Base-by-base conservation (phyloP, 805 yeast species). In the Starmerella vitae region DNA sequence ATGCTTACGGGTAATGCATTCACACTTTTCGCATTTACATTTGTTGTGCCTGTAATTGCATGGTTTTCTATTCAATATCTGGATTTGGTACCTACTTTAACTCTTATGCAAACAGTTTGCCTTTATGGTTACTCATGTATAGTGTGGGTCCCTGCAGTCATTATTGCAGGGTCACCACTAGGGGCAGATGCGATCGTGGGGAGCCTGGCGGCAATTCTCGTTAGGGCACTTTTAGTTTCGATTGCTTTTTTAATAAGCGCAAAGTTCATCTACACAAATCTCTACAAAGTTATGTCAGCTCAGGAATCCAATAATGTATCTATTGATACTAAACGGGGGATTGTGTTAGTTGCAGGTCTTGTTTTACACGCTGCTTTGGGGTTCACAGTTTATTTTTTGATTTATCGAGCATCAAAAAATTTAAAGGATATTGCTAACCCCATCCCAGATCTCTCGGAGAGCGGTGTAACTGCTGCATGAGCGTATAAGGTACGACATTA, bases 41-140 rank as follows among this genome's bases (percentile, higher is more conserved):
- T 80, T 24, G 41, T 72, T 3, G 70, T 75, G 3, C 95, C 96
- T 2, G 38, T 66, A 4, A 55, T 62, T 2, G 62, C 76, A 27
- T 78, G 74, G 61, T 47, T 72, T 3, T 42, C 64, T 3, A 60
- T 78, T 9, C 63, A 69, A 36, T 80, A 71, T 42, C 64, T 72
- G 52, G 74, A 77, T 48, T 64, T 79, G 7, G 67, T 76, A 7
- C 61, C 60, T 3, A 33, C 51, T 8, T 48, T 57, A 8, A 51
- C 60, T 9, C 45, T 78, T 45, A 66, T 76, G 4, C 76, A 72
- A 49, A 53, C 81, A 36, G 61, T 86, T 2, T 74, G 88, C 4
- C 68, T 84, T 25, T 86, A 80, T 59, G 94, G 96, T 2, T 86
- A 88, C 60, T 71, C 94, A 15, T 80, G 79, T 52, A 61, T 78